phyloP scores from a whole-genome alignment of 2,329 filamentous ascomycete genomes.

The Alternaria sp. region DNA sequence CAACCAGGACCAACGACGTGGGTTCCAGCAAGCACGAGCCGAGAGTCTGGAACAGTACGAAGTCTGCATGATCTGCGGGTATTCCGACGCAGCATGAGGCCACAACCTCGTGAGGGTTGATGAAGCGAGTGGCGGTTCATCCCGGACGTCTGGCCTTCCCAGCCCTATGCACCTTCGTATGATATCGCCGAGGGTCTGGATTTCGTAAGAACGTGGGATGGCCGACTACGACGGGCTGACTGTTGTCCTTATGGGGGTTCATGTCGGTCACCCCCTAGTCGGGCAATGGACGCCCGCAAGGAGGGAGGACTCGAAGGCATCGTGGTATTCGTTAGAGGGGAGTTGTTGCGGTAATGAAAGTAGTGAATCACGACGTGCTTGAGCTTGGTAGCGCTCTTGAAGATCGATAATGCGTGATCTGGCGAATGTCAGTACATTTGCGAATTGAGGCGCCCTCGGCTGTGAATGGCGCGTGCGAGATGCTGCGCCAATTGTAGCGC shows the following conservation, averaged over 20 bases:
- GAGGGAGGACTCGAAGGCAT: neutral
- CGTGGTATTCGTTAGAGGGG: neutral
- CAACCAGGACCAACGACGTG: neutral
- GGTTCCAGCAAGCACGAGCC: neutral
- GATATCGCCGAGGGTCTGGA: neutral
- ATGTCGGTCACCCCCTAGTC: neutral
- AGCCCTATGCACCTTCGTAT: neutral
- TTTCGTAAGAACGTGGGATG: neutral
- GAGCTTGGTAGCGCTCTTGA: slow-evolving; percentile 11
- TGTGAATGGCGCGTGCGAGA: neutral
- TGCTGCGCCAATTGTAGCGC: neutral
- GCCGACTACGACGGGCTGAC: neutral
- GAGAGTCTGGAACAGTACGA: neutral
- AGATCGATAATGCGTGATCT: slow-evolving; percentile 13
- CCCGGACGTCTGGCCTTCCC: neutral
- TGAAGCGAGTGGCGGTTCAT: neutral
- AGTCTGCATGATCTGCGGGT: neutral
- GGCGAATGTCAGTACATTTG: neutral
- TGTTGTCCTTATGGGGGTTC: neutral
- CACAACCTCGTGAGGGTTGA: neutral
- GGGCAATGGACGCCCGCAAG: neutral
- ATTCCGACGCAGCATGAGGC: neutral
- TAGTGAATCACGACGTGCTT: neutral
- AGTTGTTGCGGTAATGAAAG: neutral
- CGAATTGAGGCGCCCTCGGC: neutral